Percentiles rank a stretch among this genome's conserved stretches.
Conservation (phyloP, 768 basidiomycete species). For the Lactifluus subvellereus region DNA sequence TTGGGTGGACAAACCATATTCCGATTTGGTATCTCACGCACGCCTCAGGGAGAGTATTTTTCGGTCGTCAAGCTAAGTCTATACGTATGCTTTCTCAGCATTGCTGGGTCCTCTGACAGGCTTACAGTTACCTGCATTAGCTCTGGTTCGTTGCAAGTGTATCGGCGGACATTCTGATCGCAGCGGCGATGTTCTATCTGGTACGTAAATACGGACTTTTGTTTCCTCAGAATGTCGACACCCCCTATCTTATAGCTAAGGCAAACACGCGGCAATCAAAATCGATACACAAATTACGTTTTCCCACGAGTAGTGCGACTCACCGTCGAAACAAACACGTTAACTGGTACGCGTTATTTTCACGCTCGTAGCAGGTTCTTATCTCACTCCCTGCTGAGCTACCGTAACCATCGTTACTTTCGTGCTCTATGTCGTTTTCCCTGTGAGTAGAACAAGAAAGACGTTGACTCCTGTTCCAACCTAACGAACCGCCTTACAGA, state of each 20-base stretch:
- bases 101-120: not conserved
- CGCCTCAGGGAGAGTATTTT: not conserved
- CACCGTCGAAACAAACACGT: conserved; percentile 27
- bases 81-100: not conserved
- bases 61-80: not conserved
- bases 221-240: not conserved
- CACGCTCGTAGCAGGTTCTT: not conserved
- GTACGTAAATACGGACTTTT: not conserved
- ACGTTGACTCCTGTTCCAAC: not conserved
- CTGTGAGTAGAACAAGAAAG: not conserved
- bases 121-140: not conserved
- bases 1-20: not conserved
- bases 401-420: conserved; percentile 9
- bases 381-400: conserved; percentile 6
- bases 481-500: not conserved
- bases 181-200: not conserved
- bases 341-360: conserved; percentile 16
- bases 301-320: conserved; percentile 26
- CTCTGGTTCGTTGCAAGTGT: conserved; percentile 1
- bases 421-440: conserved; percentile 10
- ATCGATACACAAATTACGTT: conserved; percentile 5
- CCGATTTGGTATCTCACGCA: not conserved
- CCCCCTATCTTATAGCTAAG: not conserved
- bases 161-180: conserved; percentile 10
- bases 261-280: not conserved